A percentile compares a stretch with the other conserved stretches of the same genome.
These are phyloP conservation scores for Psidium friedrichsthalianum DNA, from an alignment of 345 rosid species.

Conservation along the genomic window DNA sequence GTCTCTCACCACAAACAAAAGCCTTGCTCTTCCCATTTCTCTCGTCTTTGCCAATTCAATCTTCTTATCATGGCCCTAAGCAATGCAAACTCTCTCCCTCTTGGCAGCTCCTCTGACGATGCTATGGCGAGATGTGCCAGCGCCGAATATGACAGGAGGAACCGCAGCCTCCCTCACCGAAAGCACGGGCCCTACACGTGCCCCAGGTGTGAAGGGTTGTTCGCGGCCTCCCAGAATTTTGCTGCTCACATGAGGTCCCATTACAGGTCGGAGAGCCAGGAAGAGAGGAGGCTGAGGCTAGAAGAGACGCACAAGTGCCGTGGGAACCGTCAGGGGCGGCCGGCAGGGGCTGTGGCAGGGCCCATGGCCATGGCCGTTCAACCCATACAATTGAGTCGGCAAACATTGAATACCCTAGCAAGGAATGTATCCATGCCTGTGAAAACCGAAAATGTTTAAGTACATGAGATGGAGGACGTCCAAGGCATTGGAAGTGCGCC, in stretches of 20 bases:
- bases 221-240: constrained; percentile 2
- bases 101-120: background rate
- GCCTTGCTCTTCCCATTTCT: no score
- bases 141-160: constrained; percentile 9
- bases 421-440: background rate
- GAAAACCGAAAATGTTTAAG: background rate
- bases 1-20: no score
- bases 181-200: constrained; percentile 21
- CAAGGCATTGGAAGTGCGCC: background rate
- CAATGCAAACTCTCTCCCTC: background rate
- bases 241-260: constrained; percentile 18
- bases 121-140: background rate
- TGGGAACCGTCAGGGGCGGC: background rate
- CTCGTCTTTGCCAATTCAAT: no score
- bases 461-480: background rate
- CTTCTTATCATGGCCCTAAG: background rate
- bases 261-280: constrained; percentile 9
- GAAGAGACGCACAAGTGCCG: constrained; percentile 4
- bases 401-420: background rate
- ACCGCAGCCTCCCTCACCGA: constrained; percentile 11
- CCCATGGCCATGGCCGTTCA: background rate
- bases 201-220: constrained; percentile 9
- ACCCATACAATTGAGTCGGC: background rate
- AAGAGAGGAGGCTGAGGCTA: constrained; percentile 7
- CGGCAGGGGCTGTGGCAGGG: background rate